phyloP scores from a whole-genome alignment of 495 filamentous ascomycete genomes.

The Podospora didyma region DNA sequence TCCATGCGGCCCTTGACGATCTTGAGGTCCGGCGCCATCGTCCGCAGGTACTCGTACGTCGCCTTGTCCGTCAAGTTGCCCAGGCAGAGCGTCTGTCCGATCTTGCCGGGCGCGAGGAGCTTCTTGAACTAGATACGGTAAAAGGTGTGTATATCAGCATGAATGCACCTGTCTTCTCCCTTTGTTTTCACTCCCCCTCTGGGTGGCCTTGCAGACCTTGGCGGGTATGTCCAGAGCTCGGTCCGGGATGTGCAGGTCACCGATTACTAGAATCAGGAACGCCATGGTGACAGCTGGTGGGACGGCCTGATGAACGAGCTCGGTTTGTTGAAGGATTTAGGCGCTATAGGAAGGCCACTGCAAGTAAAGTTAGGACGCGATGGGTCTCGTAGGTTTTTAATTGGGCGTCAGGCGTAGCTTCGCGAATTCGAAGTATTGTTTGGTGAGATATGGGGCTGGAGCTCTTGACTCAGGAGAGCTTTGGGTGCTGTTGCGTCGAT shows the following conservation, averaged over 20 bases:
- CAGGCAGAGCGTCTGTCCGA: conserved; percentile 93
- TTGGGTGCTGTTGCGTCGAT: background rate
- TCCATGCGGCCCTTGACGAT: conserved; percentile 94
- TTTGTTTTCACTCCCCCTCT: no score
- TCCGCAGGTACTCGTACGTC: conserved; percentile 91
- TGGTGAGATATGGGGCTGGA: background rate
- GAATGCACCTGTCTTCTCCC: no score
- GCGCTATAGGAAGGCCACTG: no score
- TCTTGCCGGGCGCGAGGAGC: conserved; percentile 95
- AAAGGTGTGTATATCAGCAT: no score
- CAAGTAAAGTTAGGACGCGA: no score
- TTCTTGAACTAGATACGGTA: conserved; percentile 77
- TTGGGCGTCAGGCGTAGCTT: background rate
- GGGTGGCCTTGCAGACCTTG: conserved; percentile 62
- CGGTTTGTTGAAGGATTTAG: no score
- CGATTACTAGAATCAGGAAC: conserved; percentile 75
- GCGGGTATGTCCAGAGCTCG: conserved; percentile 83
- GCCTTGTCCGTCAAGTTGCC: conserved; percentile 94
- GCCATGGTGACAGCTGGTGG: conserved; percentile 32
- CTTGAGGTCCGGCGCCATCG: conserved; percentile 88
- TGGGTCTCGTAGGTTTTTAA: no score
- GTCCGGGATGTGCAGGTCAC: conserved; percentile 97
- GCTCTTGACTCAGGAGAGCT: background rate
- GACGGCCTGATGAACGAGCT: background rate
- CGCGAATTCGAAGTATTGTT: background rate